phyloP scores from a whole-genome alignment of 768 basidiomycete species.

The Antrodiella citrinella region DNA sequence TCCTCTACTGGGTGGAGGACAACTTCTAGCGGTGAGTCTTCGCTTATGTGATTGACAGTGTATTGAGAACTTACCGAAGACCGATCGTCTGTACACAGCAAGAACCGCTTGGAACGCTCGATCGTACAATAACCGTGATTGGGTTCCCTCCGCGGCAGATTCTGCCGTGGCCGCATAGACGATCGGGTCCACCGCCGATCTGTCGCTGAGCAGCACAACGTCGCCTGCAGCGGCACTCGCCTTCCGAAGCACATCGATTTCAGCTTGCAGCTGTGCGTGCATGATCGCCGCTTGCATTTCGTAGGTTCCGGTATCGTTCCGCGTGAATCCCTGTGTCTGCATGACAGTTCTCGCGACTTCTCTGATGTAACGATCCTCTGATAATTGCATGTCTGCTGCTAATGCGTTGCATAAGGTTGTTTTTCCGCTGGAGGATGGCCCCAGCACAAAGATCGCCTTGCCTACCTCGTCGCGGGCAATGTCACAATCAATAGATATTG shows the following conservation, averaged over 20 bases:
- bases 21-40: slow-evolving; percentile 18
- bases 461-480: no score
- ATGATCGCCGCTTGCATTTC: slow-evolving; percentile 62
- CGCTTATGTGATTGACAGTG: neutral
- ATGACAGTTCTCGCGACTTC: slow-evolving; percentile 60
- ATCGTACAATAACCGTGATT: slow-evolving; percentile 27
- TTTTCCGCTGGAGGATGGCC: slow-evolving; percentile 53
- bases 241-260: slow-evolving; percentile 21
- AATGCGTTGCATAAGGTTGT: slow-evolving; percentile 56
- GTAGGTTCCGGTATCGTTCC: slow-evolving; percentile 38
- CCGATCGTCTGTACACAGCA: slow-evolving; percentile 33
- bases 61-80: no score
- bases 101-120: slow-evolving; percentile 35
- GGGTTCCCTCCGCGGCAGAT: slow-evolving; percentile 27
- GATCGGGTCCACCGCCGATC: slow-evolving; percentile 58
- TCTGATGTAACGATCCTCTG: slow-evolving; percentile 32
- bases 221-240: slow-evolving; percentile 10
- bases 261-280: slow-evolving; percentile 42
- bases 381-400: slow-evolving; percentile 32
- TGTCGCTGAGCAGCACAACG: slow-evolving; percentile 43
- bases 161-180: slow-evolving; percentile 48
- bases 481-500: no score
- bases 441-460: slow-evolving; percentile 20
- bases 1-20: slow-evolving; percentile 47
- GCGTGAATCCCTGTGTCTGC: slow-evolving; percentile 41